phyloP scores from a whole-genome alignment of 176 grass and related monocot genomes.

The Phragmites australis region DNA sequence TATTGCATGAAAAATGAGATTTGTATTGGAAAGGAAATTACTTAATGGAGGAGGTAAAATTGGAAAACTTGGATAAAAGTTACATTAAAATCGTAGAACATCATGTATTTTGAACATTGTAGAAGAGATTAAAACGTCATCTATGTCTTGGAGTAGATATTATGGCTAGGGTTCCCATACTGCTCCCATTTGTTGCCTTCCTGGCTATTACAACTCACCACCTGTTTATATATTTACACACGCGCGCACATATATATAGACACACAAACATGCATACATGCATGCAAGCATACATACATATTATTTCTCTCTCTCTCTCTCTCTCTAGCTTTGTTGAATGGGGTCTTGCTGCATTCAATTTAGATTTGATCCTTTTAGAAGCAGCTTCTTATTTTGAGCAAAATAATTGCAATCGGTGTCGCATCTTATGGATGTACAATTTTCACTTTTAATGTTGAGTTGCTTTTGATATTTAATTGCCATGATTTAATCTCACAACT shows the following conservation, averaged over 20 bases:
- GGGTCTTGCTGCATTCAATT: background rate
- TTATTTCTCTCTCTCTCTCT: background rate
- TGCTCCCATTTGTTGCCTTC: slow-evolving; percentile 27
- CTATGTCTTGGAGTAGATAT: too few species aligned
- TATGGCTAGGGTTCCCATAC: slow-evolving; percentile 27
- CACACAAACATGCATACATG: too few species aligned
- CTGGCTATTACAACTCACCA: slow-evolving; percentile 6
- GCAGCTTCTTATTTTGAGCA: slow-evolving; percentile 9
- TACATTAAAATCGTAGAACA: too few species aligned
- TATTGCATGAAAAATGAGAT: too few species aligned
- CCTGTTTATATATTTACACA: background rate
- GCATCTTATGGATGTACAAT: background rate
- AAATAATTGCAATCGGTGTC: slow-evolving; percentile 11
- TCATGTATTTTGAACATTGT: too few species aligned
- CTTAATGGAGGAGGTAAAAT: too few species aligned
- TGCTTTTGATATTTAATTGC: background rate
- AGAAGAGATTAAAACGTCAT: too few species aligned
- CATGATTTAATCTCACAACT: background rate
- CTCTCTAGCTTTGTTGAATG: background rate
- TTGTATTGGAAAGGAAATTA: too few species aligned
- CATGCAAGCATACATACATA: too few species aligned
- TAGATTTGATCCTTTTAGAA: background rate
- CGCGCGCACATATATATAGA: too few species aligned
- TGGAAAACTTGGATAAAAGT: too few species aligned
- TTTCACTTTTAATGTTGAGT: background rate